phyloP scores from a whole-genome alignment of 305 asterid genomes.

The Petunia hybrid region DNA sequence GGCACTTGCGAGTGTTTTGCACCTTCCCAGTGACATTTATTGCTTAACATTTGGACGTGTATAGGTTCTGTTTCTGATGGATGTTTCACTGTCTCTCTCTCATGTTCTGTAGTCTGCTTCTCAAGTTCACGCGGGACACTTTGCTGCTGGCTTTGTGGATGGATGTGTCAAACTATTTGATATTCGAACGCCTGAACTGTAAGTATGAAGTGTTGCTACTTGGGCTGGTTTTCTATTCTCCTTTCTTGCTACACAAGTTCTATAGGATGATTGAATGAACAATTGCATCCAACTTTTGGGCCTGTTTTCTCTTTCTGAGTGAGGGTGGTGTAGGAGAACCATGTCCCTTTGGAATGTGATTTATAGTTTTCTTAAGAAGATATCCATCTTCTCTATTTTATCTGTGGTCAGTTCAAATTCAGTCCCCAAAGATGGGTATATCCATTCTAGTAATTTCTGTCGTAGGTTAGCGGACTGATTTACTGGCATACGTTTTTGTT shows the following conservation, averaged over 20 bases:
- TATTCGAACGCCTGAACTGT: conserved; percentile 89
- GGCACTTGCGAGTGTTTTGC: not conserved
- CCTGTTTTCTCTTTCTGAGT: not conserved
- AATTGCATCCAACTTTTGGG: conserved; percentile 22
- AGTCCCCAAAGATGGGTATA: conserved; percentile 1
- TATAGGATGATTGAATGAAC: conserved; percentile 16
- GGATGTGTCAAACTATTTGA: conserved; percentile 91
- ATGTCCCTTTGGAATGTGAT: conserved; percentile 9
- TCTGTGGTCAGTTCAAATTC: not conserved
- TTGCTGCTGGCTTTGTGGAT: conserved; percentile 93
- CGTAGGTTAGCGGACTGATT: conserved; percentile 14
- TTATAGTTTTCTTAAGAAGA: not conserved
- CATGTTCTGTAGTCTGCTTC: conserved; percentile 79
- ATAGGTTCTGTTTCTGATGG: conserved; percentile 30
- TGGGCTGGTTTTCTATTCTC: conserved; percentile 19
- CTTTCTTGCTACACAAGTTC: conserved; percentile 22
- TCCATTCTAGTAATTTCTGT: conserved; percentile 15
- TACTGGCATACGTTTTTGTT: conserved; percentile 5
- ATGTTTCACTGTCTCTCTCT: conserved; percentile 27
- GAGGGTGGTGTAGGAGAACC: conserved; percentile 19
- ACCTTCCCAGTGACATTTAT: not conserved
- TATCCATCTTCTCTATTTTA: conserved; percentile 1
- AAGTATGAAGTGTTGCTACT: conserved; percentile 46
- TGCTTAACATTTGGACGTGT: not conserved
- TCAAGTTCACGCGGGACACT: conserved; percentile 95